Evolutionary conservation across 2,329 filamentous ascomycete genomes (phyloP).

Genomic region (Hypomyces rosellus): DNA sequence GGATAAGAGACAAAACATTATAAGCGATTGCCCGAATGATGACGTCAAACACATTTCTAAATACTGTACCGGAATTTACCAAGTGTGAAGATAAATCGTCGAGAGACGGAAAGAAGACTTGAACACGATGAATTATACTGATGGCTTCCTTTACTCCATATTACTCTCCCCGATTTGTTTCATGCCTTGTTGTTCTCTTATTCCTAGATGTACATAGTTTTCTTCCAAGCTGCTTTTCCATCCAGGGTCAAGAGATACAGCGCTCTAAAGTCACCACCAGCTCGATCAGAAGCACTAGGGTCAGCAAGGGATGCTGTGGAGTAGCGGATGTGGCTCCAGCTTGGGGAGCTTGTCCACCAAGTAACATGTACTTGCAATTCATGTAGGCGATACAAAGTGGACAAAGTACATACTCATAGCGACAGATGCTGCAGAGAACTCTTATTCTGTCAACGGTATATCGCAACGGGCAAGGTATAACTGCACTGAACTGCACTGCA

Average conservation of each 20-base stretch:
- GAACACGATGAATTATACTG: no score
- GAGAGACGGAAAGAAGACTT: no score
- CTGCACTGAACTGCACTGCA: no score
- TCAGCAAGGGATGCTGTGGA: slow-evolving; percentile 9
- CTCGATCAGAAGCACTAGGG: background rate
- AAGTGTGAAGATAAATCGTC: no score
- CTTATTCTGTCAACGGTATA: no score
- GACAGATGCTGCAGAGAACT: background rate
- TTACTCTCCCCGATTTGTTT: no score
- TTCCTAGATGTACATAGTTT: no score
- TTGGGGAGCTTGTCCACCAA: background rate
- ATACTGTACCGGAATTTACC: background rate
- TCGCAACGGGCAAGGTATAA: no score
- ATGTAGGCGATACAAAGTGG: slow-evolving; percentile 5
- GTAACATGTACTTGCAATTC: slow-evolving; percentile 6
- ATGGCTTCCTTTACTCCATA: no score
- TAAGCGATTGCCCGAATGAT: background rate
- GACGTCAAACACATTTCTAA: background rate
- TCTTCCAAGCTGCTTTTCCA: no score
- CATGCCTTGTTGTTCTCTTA: no score
- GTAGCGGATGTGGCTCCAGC: slow-evolving; percentile 3
- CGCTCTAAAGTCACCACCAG: slow-evolving; percentile 4
- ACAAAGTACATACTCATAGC: background rate
- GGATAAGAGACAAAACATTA: background rate
- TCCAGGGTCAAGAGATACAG: slow-evolving; percentile 2